Conservation (phyloP, 805 yeast species). For the Nakazawaea pomicola region DNA sequence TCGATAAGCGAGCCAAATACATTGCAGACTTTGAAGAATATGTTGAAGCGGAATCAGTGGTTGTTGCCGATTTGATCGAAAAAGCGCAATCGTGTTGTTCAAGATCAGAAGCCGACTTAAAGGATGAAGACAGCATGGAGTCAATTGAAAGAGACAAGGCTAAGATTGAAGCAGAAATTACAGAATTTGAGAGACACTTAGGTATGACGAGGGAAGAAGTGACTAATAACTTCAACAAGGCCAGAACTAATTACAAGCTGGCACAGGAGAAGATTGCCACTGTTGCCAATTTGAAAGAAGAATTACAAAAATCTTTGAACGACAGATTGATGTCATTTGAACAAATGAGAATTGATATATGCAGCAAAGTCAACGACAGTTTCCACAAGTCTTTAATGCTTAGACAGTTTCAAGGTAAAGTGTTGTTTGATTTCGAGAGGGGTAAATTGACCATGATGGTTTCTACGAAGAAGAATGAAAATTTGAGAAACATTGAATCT, state of each 20-base stretch:
- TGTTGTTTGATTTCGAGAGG: constrained; percentile 55
- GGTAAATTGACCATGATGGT: constrained; percentile 53
- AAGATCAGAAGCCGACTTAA: constrained; percentile 37
- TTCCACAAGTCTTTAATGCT: constrained; percentile 57
- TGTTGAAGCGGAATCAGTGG: constrained; percentile 18
- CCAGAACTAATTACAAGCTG: constrained; percentile 36
- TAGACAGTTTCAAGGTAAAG: constrained; percentile 70
- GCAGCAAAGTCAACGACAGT: constrained; percentile 44
- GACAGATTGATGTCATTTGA: constrained; percentile 38
- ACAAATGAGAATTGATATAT: constrained; percentile 34
- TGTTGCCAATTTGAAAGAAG: constrained; percentile 25
- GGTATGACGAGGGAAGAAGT: constrained; percentile 57
- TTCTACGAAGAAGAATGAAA: constrained; percentile 53
- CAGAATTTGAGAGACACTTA: constrained; percentile 45
- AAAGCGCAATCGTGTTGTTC: constrained; percentile 40
- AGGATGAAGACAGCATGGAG: constrained; percentile 37
- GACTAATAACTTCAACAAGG: constrained; percentile 37
- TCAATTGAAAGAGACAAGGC: constrained; percentile 45
- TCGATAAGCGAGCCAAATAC: constrained; percentile 23
- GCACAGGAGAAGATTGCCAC: constrained; percentile 35
- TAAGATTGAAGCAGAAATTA: constrained; percentile 39
- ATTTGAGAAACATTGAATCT: constrained; percentile 68
- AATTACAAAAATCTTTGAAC: constrained; percentile 31
- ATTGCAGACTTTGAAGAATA: constrained; percentile 23
- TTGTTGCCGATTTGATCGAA: constrained; percentile 12